Evolutionary conservation across 164 flowering plant species (phyloP), one percentile per base, ranked within the genome.

Genomic region (Vitis labrusca): DNA sequence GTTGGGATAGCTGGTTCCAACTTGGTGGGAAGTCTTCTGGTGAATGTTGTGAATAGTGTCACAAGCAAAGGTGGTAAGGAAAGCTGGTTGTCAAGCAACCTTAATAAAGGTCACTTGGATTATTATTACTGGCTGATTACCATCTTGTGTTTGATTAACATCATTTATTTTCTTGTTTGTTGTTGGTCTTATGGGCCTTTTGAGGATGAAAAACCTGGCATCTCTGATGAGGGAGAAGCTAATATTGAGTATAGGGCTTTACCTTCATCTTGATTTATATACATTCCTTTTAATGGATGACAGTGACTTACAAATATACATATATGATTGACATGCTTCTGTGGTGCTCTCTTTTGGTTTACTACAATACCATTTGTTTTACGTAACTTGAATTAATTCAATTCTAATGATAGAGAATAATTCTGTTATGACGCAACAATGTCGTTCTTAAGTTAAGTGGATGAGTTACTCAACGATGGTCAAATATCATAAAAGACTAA

Each of bases 21-120:
- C 59, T 53, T 82, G 73, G 37, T 79, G 2, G 82, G 78, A 9
- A 83, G 83, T 67, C 14, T 73, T 3, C 30, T 85, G 12, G 51
- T 77, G 50, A 75, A 5, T 9, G 11, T 30, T 5, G 68, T 72
- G 0, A 63, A 76, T 32, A 27, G 48, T 27, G 10, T 19, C 12
- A 74, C 64, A 2, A 47, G 27, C 13, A 47, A 60, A 57, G 78
- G 66, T 63, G 78, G 65, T 2, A 29, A 70, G 13, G 74, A 59
- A 59, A 76, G 79, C 23, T 79, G 82, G 82, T 29, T 76, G n/a
- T 56, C 77, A 14, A 73, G 50, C 53, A 67, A 79, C 30, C 58
- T 75, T 51, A 73, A 79, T 50, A 70, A 66, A 66, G 79, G 74
- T 10, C 82, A 73, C 50, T 66, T 61, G 47, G 82, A 79, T 51